A percentile compares a stretch with the other conserved stretches of the same genome.
These are phyloP conservation scores for Eimeria acervulina DNA, from an alignment of 169 alveolate species.

Conservation along the genomic window DNA sequence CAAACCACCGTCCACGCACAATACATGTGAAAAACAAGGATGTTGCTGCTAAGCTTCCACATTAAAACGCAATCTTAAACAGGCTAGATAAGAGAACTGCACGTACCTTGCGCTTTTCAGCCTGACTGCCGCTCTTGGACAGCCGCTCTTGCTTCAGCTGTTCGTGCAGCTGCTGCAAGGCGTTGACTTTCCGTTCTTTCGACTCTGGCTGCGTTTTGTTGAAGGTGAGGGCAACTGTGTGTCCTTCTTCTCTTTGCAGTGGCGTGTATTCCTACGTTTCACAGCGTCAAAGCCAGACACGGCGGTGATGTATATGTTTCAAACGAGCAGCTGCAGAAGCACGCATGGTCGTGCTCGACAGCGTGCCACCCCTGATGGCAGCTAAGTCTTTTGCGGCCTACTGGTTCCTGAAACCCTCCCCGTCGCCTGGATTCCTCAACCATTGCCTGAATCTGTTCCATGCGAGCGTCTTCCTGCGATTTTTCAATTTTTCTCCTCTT, in stretches of 20 bases:
- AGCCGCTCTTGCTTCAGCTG: conserved; percentile 61
- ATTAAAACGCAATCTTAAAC: not conserved
- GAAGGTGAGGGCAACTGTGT: conserved; percentile 4
- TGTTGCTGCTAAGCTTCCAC: not conserved
- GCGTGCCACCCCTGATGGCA: not conserved
- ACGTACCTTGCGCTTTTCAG: conserved; percentile 55
- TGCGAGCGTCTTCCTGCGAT: conserved; percentile 80
- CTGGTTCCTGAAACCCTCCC: conserved; percentile 70
- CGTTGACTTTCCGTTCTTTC: conserved; percentile 19
- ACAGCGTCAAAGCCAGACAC: not conserved
- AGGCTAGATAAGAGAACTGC: not conserved
- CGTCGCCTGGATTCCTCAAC: conserved; percentile 77
- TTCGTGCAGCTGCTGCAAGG: conserved; percentile 34
- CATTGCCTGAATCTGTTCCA: conserved; percentile 64
- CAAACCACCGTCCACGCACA: not conserved
- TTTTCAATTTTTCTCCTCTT: conserved; percentile 73
- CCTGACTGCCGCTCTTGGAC: conserved; percentile 17
- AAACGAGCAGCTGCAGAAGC: not conserved
- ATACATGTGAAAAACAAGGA: not conserved
- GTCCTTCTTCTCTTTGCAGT: conserved; percentile 45
- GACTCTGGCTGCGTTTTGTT: conserved; percentile 5
- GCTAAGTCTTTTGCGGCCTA: not conserved
- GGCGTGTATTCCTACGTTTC: conserved; percentile 39
- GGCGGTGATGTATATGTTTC: not conserved
- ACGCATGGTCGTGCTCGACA: not conserved